A percentile compares a stretch with the other conserved stretches of the same genome.
Conservation (phyloP, 495 filamentous ascomycete genomes). For the Pyrenula massariospora region DNA sequence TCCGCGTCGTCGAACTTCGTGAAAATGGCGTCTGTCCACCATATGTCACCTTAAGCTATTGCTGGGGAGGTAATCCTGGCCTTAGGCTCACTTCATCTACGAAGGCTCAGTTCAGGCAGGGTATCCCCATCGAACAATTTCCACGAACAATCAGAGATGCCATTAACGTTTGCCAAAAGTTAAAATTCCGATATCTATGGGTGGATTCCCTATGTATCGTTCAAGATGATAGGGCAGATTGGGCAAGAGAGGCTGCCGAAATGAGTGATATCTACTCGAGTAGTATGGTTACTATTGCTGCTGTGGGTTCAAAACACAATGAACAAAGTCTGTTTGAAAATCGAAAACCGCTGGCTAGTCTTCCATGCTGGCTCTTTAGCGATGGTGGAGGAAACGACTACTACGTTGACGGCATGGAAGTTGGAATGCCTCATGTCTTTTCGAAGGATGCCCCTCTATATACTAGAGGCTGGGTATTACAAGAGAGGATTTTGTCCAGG, state of each 20-base stretch:
- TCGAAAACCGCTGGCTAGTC: background rate
- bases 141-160: constrained; percentile 13
- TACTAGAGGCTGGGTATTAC: background rate
- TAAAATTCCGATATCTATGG: constrained; percentile 14
- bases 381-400: background rate
- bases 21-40: background rate
- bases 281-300: constrained; percentile 9
- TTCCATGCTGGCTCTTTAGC: background rate
- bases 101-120: background rate
- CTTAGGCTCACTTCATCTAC: background rate
- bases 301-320: constrained; percentile 2
- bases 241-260: constrained; percentile 7
- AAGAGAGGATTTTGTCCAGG: background rate
- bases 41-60: background rate
- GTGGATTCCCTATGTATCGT: constrained; percentile 18
- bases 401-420: background rate
- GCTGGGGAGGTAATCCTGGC: background rate
- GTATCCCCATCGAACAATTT: background rate
- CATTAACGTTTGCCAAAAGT: constrained; percentile 3
- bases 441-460: background rate
- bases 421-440: background rate
- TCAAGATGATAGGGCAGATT: constrained; percentile 13
- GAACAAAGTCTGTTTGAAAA: background rate
- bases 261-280: constrained; percentile 13
- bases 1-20: background rate